phyloP scores from a whole-genome alignment of 1,284 basidiomycete species.

The Ceratobasidium sp. region DNA sequence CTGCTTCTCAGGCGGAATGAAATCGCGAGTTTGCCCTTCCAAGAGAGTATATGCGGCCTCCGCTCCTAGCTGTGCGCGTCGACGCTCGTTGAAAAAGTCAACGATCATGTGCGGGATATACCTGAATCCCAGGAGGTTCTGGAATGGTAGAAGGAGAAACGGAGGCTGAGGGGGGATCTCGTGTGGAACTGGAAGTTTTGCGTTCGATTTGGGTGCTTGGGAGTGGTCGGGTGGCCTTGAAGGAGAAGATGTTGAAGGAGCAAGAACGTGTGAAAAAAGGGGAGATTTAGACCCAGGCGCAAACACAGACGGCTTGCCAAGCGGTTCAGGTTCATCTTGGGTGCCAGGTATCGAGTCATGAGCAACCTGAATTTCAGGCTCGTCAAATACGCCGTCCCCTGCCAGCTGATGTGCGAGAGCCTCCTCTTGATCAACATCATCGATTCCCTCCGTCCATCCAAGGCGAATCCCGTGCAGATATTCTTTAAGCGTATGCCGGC shows the following conservation, averaged over 20 bases:
- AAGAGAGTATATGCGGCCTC: slow-evolving; percentile 83
- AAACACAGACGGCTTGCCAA: slow-evolving; percentile 43
- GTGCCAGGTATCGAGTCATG: slow-evolving; percentile 33
- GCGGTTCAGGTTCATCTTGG: slow-evolving; percentile 28
- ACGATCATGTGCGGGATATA: slow-evolving; percentile 90
- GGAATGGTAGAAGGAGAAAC: slow-evolving; percentile 86
- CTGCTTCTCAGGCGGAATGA: slow-evolving; percentile 51
- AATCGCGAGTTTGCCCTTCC: slow-evolving; percentile 66
- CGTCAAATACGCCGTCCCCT: slow-evolving; percentile 80
- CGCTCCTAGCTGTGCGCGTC: slow-evolving; percentile 77
- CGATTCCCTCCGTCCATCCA: slow-evolving; percentile 83
- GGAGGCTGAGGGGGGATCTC: slow-evolving; percentile 80
- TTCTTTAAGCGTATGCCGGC: slow-evolving; percentile 92
- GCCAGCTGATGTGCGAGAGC: slow-evolving; percentile 71
- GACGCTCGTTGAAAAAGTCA: slow-evolving; percentile 92
- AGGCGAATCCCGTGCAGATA: slow-evolving; percentile 85
- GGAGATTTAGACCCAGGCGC: slow-evolving; percentile 37
- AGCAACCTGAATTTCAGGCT: slow-evolving; percentile 50
- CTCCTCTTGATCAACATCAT: slow-evolving; percentile 77
- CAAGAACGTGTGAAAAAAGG: slow-evolving; percentile 45
- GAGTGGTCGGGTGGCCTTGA: slow-evolving; percentile 16
- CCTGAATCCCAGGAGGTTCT: slow-evolving; percentile 83
- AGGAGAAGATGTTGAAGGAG: slow-evolving; percentile 21
- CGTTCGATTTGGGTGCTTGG: slow-evolving; percentile 46
- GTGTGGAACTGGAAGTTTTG: slow-evolving; percentile 55